Percentiles rank a stretch among this genome's conserved stretches.
phyloP scores from a whole-genome alignment of 306 rosid genomes.

The Dicorynia guianensis region DNA sequence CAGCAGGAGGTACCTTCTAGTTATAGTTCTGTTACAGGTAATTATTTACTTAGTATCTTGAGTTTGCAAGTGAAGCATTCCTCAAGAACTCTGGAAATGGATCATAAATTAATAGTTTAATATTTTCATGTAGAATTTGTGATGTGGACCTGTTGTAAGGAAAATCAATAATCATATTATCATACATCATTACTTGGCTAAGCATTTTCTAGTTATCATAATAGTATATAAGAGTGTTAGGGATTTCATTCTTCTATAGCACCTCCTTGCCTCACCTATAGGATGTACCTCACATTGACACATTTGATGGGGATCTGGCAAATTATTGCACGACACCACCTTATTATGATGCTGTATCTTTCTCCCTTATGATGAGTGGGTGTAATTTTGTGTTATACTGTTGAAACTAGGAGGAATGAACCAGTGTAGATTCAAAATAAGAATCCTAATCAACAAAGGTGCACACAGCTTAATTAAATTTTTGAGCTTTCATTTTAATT shows the following conservation, averaged over 20 bases:
- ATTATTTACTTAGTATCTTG: conserved; percentile 64
- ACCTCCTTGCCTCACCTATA: background rate
- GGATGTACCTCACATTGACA: background rate
- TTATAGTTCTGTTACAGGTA: conserved; percentile 99
- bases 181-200: background rate
- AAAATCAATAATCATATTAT: conserved; percentile 3
- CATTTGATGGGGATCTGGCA: conserved; percentile 17
- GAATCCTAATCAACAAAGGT: too few species aligned
- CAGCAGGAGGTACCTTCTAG: conserved; percentile 99
- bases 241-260: background rate
- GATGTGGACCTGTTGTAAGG: conserved; percentile 29
- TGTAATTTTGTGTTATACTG: background rate
- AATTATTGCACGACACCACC: background rate
- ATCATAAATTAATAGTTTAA: conserved; percentile 43
- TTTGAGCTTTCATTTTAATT: conserved; percentile 8
- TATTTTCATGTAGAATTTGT: conserved; percentile 35
- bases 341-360: conserved; percentile 22
- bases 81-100: conserved; percentile 55
- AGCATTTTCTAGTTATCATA: background rate
- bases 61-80: conserved; percentile 68
- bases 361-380: background rate
- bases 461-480: background rate
- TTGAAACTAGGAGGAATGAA: background rate
- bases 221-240: background rate
- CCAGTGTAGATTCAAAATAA: too few species aligned